Evolutionary conservation across 164 flowering plant species (phyloP).

Genomic region (Nelumbo lutea): DNA sequence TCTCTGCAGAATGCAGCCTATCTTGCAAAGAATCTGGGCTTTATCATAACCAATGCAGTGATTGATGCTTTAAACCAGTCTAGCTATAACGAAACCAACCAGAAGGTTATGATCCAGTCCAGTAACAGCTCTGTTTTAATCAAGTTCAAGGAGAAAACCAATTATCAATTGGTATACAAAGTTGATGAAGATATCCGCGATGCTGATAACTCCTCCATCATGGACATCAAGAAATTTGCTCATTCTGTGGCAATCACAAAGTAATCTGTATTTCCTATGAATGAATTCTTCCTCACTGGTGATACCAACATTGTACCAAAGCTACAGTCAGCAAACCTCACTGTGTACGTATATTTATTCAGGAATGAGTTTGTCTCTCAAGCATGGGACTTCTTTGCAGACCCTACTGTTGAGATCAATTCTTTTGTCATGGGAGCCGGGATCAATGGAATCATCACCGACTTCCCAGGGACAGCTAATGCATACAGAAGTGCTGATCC

Average conservation of each 20-base stretch:
- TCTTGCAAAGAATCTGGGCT: constrained; percentile 57
- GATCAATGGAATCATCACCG: constrained; percentile 77
- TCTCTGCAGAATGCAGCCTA: constrained; percentile 72
- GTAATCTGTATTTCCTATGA: constrained; percentile 41
- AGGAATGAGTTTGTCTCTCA: constrained; percentile 77
- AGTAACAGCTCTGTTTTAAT: constrained; percentile 58
- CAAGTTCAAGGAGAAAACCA: constrained; percentile 35
- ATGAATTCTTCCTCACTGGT: constrained; percentile 29
- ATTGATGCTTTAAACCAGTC: constrained; percentile 44
- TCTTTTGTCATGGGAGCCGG: constrained; percentile 33
- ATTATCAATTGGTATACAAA: constrained; percentile 57
- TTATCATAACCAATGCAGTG: constrained; percentile 51
- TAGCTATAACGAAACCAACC: constrained; percentile 42
- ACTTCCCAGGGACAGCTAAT: constrained; percentile 70
- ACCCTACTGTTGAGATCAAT: constrained; percentile 69
- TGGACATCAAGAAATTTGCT: constrained; percentile 67
- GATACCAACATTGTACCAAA: constrained; percentile 40
- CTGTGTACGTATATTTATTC: constrained; percentile 57
- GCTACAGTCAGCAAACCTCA: constrained; percentile 44
- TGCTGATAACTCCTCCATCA: constrained; percentile 36
- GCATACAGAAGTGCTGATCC: constrained; percentile 41
- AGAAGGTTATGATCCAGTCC: constrained; percentile 67
- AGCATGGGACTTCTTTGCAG: constrained; percentile 87
- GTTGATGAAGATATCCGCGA: constrained; percentile 53
- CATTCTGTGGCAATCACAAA: constrained; percentile 54